A percentile compares a stretch with the other conserved stretches of the same genome.
These are phyloP conservation scores for Spencermartinsiella ligniputridi DNA, from an alignment of 1,139 yeast genomes.

Conservation along the genomic window DNA sequence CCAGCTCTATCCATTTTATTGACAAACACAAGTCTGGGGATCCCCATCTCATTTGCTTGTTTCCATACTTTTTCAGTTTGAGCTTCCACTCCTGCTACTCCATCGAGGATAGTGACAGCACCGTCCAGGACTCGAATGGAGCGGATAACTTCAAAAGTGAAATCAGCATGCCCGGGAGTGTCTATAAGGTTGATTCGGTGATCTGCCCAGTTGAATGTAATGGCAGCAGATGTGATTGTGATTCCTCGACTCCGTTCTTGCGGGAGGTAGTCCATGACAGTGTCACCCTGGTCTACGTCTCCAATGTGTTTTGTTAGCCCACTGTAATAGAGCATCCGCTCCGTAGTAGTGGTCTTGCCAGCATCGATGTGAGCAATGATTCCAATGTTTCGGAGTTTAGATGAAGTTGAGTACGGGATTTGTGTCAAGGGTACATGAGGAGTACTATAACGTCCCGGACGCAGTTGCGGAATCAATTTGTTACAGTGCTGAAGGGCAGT, in stretches of 20 bases:
- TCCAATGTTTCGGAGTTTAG: slow-evolving; percentile 61
- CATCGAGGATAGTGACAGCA: slow-evolving; percentile 87
- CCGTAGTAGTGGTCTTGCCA: slow-evolving; percentile 86
- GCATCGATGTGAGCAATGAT: slow-evolving; percentile 86
- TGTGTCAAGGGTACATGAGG: too few relatives aligned
- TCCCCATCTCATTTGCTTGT: slow-evolving; percentile 62
- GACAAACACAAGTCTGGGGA: slow-evolving; percentile 75
- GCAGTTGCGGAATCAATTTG: too few relatives aligned
- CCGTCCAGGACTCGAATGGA: slow-evolving; percentile 90
- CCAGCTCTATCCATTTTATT: slow-evolving; percentile 97
- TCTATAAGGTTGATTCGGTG: slow-evolving; percentile 82
- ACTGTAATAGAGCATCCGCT: slow-evolving; percentile 82
- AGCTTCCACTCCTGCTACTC: slow-evolving; percentile 97
- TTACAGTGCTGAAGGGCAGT: too few relatives aligned
- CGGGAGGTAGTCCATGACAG: slow-evolving; percentile 88
- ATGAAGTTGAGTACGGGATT: not conserved
- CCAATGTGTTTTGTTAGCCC: slow-evolving; percentile 82
- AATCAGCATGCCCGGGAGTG: slow-evolving; percentile 99
- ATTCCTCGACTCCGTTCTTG: slow-evolving; percentile 93
- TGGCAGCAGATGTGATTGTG: slow-evolving; percentile 95
- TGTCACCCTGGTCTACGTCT: slow-evolving; percentile 94
- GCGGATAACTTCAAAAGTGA: slow-evolving; percentile 88
- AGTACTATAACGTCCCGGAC: too few relatives aligned
- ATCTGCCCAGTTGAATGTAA: slow-evolving; percentile 80
- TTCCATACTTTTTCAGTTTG: slow-evolving; percentile 97